phyloP scores from a whole-genome alignment of 441 rosid species.

The Caryocar brasiliense region DNA sequence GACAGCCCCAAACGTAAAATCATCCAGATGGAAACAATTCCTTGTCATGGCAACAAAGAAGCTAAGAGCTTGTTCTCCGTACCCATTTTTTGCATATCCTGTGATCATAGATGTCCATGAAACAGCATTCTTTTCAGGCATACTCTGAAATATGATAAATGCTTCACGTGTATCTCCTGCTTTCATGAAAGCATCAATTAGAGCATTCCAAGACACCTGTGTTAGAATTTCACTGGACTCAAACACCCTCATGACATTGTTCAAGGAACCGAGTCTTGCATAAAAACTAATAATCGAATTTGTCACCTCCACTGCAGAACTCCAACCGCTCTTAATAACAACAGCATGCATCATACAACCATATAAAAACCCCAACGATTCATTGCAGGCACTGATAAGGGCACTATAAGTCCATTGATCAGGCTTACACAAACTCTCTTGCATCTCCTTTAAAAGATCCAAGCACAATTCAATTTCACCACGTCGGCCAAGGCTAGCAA shows the following conservation, averaged over 20 bases:
- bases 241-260: constrained; percentile 43
- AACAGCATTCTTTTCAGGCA: constrained; percentile 48
- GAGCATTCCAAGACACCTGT: constrained; percentile 59
- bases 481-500: constrained; percentile 38
- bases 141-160: constrained; percentile 24
- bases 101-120: constrained; percentile 73
- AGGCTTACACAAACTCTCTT: constrained; percentile 26
- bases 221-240: constrained; percentile 30
- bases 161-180: constrained; percentile 45
- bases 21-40: constrained; percentile 29
- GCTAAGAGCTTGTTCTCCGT: constrained; percentile 46
- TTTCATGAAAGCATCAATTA: constrained; percentile 62
- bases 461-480: constrained; percentile 46
- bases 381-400: constrained; percentile 44
- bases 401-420: constrained; percentile 75
- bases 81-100: constrained; percentile 55
- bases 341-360: constrained; percentile 51
- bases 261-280: constrained; percentile 37
- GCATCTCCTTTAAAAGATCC: constrained; percentile 38
- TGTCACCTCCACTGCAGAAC: constrained; percentile 42
- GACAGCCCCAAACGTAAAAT: constrained; percentile 47
- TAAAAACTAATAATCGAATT: constrained; percentile 65
- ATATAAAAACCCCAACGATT: constrained; percentile 21
- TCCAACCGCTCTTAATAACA: constrained; percentile 59
- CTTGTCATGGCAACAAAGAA: constrained; percentile 41